Base-by-base conservation (phyloP, 1,139 yeast species). In the Candida tropicalis region DNA sequence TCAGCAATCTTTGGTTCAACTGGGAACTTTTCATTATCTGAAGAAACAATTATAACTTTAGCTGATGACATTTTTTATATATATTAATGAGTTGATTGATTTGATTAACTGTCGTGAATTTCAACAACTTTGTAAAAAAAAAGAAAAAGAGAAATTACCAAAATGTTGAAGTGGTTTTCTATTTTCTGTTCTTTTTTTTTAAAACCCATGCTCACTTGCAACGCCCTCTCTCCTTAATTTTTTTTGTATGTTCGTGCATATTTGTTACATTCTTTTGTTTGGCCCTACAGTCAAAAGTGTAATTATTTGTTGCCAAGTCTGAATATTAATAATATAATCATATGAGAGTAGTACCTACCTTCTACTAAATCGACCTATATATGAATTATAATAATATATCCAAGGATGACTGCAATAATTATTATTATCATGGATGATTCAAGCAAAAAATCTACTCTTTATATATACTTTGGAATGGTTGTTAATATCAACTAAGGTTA, bases 1-100 rank as follows among this genome's bases (percentile, higher is more conserved):
- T 88, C 96, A 6, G 97, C 97, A 23, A 91, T 93, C 60, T 84
- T 83, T 52, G 82, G 78, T 52, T 88, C 97, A 41, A 84, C 87
- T 6, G 81, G 79, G 62, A 85, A 85, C 54, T 73, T 73, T 58
- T 85, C 91, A 41, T 84, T 85, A 59, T 86, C 95, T 0, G 87
- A 82, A 35, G 91, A 82, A 29, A 83, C 77, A 44, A 86, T 73
- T 2, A 82, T 79, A 42, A 85, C 80, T 56, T 75, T 73, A 26
- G 75, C 72, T 41, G 63, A 49, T 23, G 68, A 51, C 56, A 58
- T 58, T 6, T 16, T 27, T 5, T 2, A 6, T 41, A 39, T 43
- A 27, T 46, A 13, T 39, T 28, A 17, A 10, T 29, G 23, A 13
- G 11, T 39, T 12, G 33, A 25, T 40, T 26, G 29, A 8, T n/a